These are phyloP conservation scores for Lithohypha guttulata DNA, from an alignment of 2,329 filamentous ascomycete species.

Conservation along the genomic window DNA sequence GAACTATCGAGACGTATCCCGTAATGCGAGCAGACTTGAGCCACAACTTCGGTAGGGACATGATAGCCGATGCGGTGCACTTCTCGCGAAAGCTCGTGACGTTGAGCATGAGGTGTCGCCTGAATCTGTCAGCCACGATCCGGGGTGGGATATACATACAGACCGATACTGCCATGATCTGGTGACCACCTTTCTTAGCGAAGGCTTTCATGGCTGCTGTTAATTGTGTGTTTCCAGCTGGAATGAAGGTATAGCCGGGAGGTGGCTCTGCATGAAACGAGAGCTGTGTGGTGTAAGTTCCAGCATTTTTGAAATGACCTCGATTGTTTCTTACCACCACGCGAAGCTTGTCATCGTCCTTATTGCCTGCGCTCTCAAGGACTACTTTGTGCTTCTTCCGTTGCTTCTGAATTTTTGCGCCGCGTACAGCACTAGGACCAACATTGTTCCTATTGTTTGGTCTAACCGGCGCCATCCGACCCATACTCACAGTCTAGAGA, in stretches of 20 bases:
- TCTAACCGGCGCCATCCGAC: slow-evolving; percentile 5
- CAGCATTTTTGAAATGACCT: slow-evolving; percentile 1
- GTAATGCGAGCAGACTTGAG: slow-evolving; percentile 42
- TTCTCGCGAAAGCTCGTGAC: slow-evolving; percentile 47
- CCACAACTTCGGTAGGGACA: slow-evolving; percentile 50
- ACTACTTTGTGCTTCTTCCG: slow-evolving; percentile 45
- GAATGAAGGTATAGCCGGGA: slow-evolving; percentile 50
- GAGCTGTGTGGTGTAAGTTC: slow-evolving; percentile 32
- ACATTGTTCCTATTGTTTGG: slow-evolving; percentile 2
- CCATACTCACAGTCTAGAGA: slow-evolving; percentile 2
- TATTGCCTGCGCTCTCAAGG: slow-evolving; percentile 43
- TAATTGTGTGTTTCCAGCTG: slow-evolving; percentile 49
- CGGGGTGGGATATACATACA: slow-evolving; percentile 23
- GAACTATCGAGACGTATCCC: slow-evolving; percentile 36
- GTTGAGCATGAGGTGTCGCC: slow-evolving; percentile 41
- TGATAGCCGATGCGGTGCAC: slow-evolving; percentile 53
- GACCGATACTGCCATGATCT: slow-evolving; percentile 52
- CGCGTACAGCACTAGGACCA: not conserved
- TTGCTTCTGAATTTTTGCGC: slow-evolving; percentile 22
- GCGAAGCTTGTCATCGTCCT: slow-evolving; percentile 50
- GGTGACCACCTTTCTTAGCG: slow-evolving; percentile 43
- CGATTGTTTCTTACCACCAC: slow-evolving; percentile 35
- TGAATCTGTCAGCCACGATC: slow-evolving; percentile 21
- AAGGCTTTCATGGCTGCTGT: slow-evolving; percentile 50
- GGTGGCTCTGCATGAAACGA: slow-evolving; percentile 46